phyloP scores from a whole-genome alignment of 2,329 filamentous ascomycete species.

The Cercospora sp. region DNA sequence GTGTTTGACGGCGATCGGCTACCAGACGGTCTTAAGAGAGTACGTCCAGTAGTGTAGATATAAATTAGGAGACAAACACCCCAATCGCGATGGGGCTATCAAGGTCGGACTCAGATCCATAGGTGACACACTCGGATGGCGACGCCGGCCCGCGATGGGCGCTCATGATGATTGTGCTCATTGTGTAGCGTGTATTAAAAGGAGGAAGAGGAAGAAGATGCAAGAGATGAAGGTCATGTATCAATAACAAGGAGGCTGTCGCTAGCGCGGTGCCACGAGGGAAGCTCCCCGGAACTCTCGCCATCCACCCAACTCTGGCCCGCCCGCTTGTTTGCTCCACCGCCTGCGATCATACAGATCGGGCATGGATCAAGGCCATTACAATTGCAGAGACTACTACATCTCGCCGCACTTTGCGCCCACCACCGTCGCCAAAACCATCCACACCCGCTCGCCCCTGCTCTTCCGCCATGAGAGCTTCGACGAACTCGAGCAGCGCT shows the following conservation, averaged over 20 bases:
- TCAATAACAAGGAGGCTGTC: not conserved
- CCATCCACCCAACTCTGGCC: not conserved
- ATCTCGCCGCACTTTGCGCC: slow-evolving; percentile 33
- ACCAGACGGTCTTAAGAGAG: slow-evolving; percentile 26
- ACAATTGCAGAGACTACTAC: slow-evolving; percentile 42
- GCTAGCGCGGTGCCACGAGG: slow-evolving; percentile 1
- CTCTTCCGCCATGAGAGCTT: slow-evolving; percentile 35
- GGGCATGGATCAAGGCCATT: slow-evolving; percentile 39
- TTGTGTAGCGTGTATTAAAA: slow-evolving; percentile 20
- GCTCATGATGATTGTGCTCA: slow-evolving; percentile 20
- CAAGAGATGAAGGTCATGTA: slow-evolving; percentile 5
- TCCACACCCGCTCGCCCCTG: slow-evolving; percentile 14
- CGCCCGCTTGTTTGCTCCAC: not conserved
- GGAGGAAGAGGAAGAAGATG: slow-evolving; percentile 12
- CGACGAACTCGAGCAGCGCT: slow-evolving; percentile 36
- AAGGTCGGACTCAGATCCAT: slow-evolving; percentile 33
- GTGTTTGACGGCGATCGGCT: slow-evolving; percentile 17
- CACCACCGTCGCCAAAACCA: slow-evolving; percentile 28
- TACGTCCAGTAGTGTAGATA: slow-evolving; percentile 25
- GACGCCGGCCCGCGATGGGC: slow-evolving; percentile 23
- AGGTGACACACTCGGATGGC: slow-evolving; percentile 17
- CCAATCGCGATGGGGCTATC: slow-evolving; percentile 57
- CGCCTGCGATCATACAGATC: not conserved
- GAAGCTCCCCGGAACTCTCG: not conserved
- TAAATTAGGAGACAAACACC: slow-evolving; percentile 49